These are phyloP conservation scores for Mrakia blollopis DNA, from an alignment of 768 basidiomycete genomes.

Conservation along the genomic window DNA sequence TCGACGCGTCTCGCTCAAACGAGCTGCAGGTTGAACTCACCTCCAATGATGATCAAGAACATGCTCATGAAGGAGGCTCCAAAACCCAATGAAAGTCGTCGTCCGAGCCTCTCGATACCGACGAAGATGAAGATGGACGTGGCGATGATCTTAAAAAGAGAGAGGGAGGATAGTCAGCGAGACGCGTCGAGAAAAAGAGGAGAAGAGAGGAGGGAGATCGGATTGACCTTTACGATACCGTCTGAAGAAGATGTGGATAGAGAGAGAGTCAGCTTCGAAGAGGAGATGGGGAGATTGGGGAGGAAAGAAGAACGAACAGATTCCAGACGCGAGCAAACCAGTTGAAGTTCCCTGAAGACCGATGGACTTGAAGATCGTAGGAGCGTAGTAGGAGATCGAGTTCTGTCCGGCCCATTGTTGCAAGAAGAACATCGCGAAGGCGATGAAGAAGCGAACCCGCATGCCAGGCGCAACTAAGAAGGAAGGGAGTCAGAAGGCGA, in stretches of 20 bases:
- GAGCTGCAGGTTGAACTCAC: background rate
- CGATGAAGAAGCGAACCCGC: conserved; percentile 55
- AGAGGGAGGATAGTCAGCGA: too few species aligned
- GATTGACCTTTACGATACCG: conserved; percentile 48
- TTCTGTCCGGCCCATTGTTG: conserved; percentile 74
- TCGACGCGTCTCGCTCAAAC: too few species aligned
- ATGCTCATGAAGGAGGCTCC: conserved; percentile 21
- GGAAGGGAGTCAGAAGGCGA: background rate
- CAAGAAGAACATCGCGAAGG: conserved; percentile 47
- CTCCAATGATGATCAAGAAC: conserved; percentile 27
- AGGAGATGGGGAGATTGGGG: too few species aligned
- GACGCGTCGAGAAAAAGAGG: too few species aligned
- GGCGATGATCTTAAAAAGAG: conserved; percentile 47
- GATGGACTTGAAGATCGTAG: conserved; percentile 43
- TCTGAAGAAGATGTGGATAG: background rate
- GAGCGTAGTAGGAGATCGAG: conserved; percentile 40
- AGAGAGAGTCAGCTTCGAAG: too few species aligned
- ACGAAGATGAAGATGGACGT: conserved; percentile 45
- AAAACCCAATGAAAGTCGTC: conserved; percentile 30
- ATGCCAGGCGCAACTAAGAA: conserved; percentile 57
- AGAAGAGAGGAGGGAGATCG: too few species aligned
- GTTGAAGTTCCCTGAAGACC: conserved; percentile 43
- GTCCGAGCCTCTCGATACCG: conserved; percentile 35
- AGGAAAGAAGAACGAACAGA: conserved; percentile 22
- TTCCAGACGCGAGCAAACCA: conserved; percentile 45